Conservation (phyloP, 805 yeast genomes). For the Starmerella sp. region DNA sequence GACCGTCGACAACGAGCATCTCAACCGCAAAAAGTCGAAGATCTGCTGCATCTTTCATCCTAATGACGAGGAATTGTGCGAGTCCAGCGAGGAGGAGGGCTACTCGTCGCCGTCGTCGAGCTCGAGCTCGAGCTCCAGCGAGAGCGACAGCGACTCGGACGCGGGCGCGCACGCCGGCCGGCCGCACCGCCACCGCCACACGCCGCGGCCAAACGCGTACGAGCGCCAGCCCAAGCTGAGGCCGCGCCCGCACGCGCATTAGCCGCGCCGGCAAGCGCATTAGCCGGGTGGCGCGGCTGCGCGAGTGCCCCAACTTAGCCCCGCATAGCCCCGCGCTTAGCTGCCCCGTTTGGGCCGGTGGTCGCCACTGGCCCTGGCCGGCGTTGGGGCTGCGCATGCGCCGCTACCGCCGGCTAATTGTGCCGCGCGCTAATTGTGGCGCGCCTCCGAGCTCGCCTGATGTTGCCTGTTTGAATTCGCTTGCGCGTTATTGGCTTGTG, state of each 20-base stretch:
- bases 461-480: too few species aligned
- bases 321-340: too few species aligned
- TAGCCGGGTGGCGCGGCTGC: too few species aligned
- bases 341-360: too few species aligned
- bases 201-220: conserved; percentile 64
- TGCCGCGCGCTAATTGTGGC: too few species aligned
- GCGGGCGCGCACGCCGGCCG: conserved; percentile 23
- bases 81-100: conserved; percentile 27
- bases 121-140: conserved; percentile 22
- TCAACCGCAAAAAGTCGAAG: conserved; percentile 82
- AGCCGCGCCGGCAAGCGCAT: not conserved
- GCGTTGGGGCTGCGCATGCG: too few species aligned
- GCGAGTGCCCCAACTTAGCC: too few species aligned
- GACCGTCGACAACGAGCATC: conserved; percentile 77
- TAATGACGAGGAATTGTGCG: conserved; percentile 32
- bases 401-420: too few species aligned
- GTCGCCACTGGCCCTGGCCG: too few species aligned
- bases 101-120: conserved; percentile 23
- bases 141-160: conserved; percentile 37
- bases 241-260: not conserved
- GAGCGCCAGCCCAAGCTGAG: conserved; percentile 40
- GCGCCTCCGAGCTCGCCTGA: too few species aligned
- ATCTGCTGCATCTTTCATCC: conserved; percentile 59
- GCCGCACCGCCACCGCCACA: conserved; percentile 23
- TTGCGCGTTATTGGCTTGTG: too few species aligned